Evolutionary conservation across 495 filamentous ascomycete species (phyloP).

Genomic region (Lepraria neglecta): DNA sequence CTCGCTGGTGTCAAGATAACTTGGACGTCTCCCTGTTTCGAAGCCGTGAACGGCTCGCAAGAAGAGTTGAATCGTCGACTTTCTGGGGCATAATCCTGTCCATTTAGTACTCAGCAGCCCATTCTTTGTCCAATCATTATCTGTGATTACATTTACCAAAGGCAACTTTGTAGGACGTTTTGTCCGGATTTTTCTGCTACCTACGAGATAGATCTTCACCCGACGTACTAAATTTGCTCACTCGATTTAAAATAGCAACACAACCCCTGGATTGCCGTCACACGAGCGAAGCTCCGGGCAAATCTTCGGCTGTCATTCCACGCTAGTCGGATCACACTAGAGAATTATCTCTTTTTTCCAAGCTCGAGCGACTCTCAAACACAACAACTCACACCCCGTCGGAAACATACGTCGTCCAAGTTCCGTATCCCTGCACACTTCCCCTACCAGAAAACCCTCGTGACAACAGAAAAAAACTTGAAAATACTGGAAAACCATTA

Average conservation of each 20-base stretch:
- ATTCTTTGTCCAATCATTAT: too few relatives aligned
- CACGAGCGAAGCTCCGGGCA: background rate
- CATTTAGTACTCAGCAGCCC: too few relatives aligned
- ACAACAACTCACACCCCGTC: constrained; percentile 2
- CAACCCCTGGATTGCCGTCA: background rate
- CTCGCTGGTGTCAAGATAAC: too few relatives aligned
- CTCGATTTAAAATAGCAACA: background rate
- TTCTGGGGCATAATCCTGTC: too few relatives aligned
- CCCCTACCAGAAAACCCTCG: constrained; percentile 30
- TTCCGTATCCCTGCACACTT: constrained; percentile 23
- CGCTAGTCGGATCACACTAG: constrained; percentile 16
- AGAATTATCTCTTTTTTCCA: constrained; percentile 18
- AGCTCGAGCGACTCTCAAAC: background rate
- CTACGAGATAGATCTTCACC: too few relatives aligned
- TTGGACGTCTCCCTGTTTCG: too few relatives aligned
- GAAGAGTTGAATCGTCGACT: too few relatives aligned
- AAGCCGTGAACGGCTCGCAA: too few relatives aligned
- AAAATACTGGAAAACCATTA: constrained; percentile 36
- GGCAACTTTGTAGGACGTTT: too few relatives aligned
- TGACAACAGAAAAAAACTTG: constrained; percentile 50
- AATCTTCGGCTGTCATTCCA: constrained; percentile 10
- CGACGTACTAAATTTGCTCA: background rate
- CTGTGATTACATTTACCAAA: too few relatives aligned
- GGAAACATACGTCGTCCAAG: constrained; percentile 14
- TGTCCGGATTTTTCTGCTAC: too few relatives aligned